These are phyloP conservation scores for Protea cynaroides DNA, from an alignment of 164 flowering plant species.

Conservation along the genomic window DNA sequence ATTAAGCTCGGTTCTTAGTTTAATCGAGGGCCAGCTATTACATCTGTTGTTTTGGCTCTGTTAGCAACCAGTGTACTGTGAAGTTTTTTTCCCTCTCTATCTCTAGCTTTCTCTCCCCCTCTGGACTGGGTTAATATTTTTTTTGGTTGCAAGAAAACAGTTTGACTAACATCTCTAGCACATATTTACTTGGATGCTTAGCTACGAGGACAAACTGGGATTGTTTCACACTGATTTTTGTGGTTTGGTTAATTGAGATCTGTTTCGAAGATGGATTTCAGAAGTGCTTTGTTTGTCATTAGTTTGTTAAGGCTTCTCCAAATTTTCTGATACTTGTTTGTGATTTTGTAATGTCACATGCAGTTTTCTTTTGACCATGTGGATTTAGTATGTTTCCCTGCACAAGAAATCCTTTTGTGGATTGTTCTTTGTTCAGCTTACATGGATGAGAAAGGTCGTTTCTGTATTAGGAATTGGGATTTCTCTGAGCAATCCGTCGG, in stretches of 20 bases:
- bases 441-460: slow-evolving; percentile 22
- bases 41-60: not conserved
- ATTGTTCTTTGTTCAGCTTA: not conserved
- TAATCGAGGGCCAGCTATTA: slow-evolving; percentile 1
- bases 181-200: not conserved
- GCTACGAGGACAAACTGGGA: not conserved
- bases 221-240: not conserved
- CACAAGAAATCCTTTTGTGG: slow-evolving; percentile 9
- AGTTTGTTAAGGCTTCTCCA: not conserved
- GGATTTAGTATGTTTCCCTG: slow-evolving; percentile 4
- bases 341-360: slow-evolving; percentile 4
- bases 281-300: not conserved
- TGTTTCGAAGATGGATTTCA: not conserved
- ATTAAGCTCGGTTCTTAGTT: not conserved
- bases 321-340: slow-evolving; percentile 5
- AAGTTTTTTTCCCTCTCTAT: not conserved
- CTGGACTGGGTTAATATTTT: not conserved
- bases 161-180: no score
- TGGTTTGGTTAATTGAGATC: not conserved
- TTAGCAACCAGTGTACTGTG: not conserved
- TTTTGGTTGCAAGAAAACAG: not conserved
- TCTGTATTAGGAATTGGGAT: slow-evolving; percentile 20
- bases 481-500: slow-evolving; percentile 15
- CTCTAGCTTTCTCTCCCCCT: not conserved
- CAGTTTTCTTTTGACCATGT: slow-evolving; percentile 5